Evolutionary conservation across 2,329 filamentous ascomycete species (phyloP).

Genomic region (Talaromyces atroroseus): DNA sequence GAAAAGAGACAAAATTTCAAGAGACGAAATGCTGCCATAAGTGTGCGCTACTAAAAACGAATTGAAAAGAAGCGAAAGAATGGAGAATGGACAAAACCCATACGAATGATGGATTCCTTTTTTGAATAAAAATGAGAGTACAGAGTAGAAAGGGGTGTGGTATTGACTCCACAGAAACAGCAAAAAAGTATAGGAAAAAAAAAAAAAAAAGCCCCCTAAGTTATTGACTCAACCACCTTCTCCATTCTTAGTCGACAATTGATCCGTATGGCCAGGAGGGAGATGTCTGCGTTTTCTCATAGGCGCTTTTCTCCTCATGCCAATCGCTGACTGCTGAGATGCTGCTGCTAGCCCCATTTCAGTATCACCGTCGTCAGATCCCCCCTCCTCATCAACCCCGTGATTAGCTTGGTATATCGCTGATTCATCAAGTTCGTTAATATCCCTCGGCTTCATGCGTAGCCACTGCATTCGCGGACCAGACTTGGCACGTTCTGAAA

Average conservation of each 20-base stretch:
- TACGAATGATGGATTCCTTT: slow-evolving; percentile 4
- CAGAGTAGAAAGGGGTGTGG: slow-evolving; percentile 5
- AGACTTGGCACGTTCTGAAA: slow-evolving; percentile 81
- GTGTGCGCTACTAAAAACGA: background rate
- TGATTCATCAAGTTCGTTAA: slow-evolving; percentile 76
- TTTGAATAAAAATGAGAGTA: slow-evolving; percentile 14
- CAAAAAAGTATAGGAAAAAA: slow-evolving; percentile 14
- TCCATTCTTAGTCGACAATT: slow-evolving; percentile 31
- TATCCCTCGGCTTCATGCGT: slow-evolving; percentile 71
- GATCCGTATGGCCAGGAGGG: slow-evolving; percentile 21
- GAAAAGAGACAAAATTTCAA: background rate
- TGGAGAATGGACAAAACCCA: background rate
- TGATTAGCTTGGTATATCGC: slow-evolving; percentile 32
- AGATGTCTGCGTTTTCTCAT: slow-evolving; percentile 35
- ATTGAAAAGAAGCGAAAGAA: background rate
- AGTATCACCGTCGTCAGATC: slow-evolving; percentile 34
- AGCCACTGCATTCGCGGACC: slow-evolving; percentile 98
- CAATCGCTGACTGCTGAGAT: slow-evolving; percentile 34
- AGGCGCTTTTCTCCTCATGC: slow-evolving; percentile 39
- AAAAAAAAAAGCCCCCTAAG: background rate
- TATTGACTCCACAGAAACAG: slow-evolving; percentile 12
- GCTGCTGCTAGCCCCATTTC: slow-evolving; percentile 30
- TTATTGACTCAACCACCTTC: slow-evolving; percentile 17
- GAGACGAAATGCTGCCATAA: background rate
- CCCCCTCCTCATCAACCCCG: slow-evolving; percentile 26